Evolutionary conservation across 345 rosid genomes (phyloP).

Genomic region (Sapria himalayana): DNA sequence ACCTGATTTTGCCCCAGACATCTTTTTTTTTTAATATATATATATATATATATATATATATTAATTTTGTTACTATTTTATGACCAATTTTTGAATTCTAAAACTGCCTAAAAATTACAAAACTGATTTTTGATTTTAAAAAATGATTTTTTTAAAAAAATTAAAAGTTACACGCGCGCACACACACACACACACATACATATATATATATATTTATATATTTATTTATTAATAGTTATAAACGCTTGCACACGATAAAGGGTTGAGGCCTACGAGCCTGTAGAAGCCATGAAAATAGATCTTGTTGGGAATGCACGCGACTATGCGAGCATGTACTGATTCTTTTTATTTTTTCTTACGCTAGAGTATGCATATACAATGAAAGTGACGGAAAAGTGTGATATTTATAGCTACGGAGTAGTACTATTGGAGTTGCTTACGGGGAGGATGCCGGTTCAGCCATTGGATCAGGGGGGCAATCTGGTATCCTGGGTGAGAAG

Average conservation of each 20-base stretch:
- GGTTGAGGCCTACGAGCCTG: neutral
- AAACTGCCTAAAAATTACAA: no score
- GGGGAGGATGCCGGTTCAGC: slow-evolving; percentile 82
- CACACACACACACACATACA: no score
- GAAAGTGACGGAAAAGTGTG: slow-evolving; percentile 85
- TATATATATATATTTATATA: neutral
- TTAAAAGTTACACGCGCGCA: no score
- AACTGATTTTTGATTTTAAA: no score
- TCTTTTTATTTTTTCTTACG: neutral
- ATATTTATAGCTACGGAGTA: slow-evolving; percentile 79
- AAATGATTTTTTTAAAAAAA: no score
- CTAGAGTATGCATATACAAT: slow-evolving; percentile 64
- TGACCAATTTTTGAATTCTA: no score
- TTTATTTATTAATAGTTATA: neutral
- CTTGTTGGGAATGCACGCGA: neutral
- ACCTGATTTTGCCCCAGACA: no score
- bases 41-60: no score
- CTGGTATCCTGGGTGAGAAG: slow-evolving; percentile 54
- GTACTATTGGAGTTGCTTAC: slow-evolving; percentile 33
- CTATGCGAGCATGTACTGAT: neutral
- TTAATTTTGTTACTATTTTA: no score
- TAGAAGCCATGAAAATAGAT: neutral
- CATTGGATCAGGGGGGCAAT: slow-evolving; percentile 79
- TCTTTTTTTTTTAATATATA: no score
- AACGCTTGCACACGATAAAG: neutral